These are phyloP conservation scores for Epichloe festucae DNA, from an alignment of 2,329 filamentous ascomycete species.

Conservation along the genomic window DNA sequence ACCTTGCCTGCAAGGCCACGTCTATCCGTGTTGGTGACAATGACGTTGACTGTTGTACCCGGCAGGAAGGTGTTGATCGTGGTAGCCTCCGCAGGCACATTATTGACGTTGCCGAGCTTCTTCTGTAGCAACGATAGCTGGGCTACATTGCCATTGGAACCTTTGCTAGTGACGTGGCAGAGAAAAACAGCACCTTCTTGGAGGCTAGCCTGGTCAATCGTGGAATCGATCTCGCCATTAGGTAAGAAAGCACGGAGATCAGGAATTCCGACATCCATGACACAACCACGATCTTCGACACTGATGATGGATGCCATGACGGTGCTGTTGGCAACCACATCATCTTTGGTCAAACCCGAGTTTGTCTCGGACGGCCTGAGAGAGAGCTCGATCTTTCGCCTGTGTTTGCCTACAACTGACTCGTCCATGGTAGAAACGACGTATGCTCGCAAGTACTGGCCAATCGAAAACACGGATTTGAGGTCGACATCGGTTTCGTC, in stretches of 20 bases:
- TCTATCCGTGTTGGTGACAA: slow-evolving; percentile 62
- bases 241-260: slow-evolving; percentile 72
- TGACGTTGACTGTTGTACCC: slow-evolving; percentile 76
- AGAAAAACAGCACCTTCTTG: slow-evolving; percentile 77
- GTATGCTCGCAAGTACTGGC: slow-evolving; percentile 78
- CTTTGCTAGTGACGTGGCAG: slow-evolving; percentile 65
- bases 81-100: slow-evolving; percentile 60
- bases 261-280: slow-evolving; percentile 80
- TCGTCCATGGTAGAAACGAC: slow-evolving; percentile 69
- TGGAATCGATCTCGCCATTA: slow-evolving; percentile 63
- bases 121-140: slow-evolving; percentile 69
- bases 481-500: slow-evolving; percentile 55
- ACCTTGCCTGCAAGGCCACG: slow-evolving; percentile 80
- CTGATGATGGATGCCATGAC: slow-evolving; percentile 81
- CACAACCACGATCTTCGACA: slow-evolving; percentile 87
- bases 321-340: slow-evolving; percentile 61
- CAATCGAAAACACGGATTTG: slow-evolving; percentile 60
- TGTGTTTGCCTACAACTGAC: slow-evolving; percentile 46
- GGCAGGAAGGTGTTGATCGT: slow-evolving; percentile 85
- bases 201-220: slow-evolving; percentile 51
- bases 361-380: slow-evolving; percentile 71
- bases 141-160: slow-evolving; percentile 66
- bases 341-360: slow-evolving; percentile 55
- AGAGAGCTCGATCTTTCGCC: slow-evolving; percentile 77
- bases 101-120: slow-evolving; percentile 53